Conservation (phyloP, 2,329 filamentous ascomycete species). For the Chaetomiaceae sp. region DNA sequence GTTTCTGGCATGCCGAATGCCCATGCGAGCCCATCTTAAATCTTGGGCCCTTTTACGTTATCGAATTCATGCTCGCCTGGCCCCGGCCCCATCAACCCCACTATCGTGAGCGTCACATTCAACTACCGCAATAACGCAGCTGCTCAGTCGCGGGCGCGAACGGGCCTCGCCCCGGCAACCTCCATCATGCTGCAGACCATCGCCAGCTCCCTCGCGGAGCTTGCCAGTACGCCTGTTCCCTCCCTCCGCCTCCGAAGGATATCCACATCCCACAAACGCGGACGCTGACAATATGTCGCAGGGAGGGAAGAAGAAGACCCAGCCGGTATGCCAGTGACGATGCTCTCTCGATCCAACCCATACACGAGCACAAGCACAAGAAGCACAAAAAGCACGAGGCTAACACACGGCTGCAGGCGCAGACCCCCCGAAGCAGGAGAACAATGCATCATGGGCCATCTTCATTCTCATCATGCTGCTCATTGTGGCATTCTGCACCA, state of each 20-base stretch:
- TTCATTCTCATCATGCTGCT: slow-evolving; percentile 95
- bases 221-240: slow-evolving; percentile 34
- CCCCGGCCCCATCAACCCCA: not conserved
- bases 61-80: slow-evolving; percentile 6
- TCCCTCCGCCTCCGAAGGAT: not conserved
- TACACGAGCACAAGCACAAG: not conserved
- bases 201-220: slow-evolving; percentile 36
- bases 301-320: slow-evolving; percentile 45
- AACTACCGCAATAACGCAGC: not conserved
- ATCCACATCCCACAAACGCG: not conserved
- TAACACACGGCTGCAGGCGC: slow-evolving; percentile 42
- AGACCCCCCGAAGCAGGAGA: slow-evolving; percentile 86
- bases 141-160: slow-evolving; percentile 8
- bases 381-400: slow-evolving; percentile 1
- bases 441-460: slow-evolving; percentile 92
- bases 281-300: slow-evolving; percentile 29
- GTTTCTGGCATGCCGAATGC: not conserved
- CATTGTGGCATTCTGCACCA: slow-evolving; percentile 91
- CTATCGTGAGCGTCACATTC: not conserved
- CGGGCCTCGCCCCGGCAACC: slow-evolving; percentile 10
- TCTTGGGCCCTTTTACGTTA: slow-evolving; percentile 7
- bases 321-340: slow-evolving; percentile 36
- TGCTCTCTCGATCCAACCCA: slow-evolving; percentile 2
- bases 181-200: slow-evolving; percentile 36
- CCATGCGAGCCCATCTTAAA: not conserved